Percentiles rank a stretch among this genome's conserved stretches.
Conservation (phyloP, 352 stramenopile genomes). For the Globisporangium apiculatum region DNA sequence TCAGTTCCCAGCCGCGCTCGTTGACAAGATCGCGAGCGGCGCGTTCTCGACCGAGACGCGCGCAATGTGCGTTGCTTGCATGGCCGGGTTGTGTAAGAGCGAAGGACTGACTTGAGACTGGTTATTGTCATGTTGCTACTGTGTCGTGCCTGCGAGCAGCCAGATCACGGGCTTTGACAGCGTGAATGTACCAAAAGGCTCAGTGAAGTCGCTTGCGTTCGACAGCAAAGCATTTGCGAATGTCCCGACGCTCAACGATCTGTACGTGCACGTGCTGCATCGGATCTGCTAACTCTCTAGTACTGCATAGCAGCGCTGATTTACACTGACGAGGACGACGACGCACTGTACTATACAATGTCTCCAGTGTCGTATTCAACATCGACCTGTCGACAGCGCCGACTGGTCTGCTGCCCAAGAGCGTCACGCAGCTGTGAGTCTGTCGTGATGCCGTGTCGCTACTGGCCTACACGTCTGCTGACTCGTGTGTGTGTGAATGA, state of each 20-base stretch:
- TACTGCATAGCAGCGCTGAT: not conserved
- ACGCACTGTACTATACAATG: too few relatives aligned
- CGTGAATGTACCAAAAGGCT: conserved; percentile 46
- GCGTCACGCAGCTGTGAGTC: conserved; percentile 29
- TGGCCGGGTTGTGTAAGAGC: too few relatives aligned
- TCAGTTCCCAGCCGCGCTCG: conserved; percentile 38
- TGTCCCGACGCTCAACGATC: conserved; percentile 23
- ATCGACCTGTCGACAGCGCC: conserved; percentile 43
- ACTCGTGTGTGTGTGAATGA: not conserved
- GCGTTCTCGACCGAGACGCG: conserved; percentile 33
- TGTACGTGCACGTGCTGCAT: conserved; percentile 26
- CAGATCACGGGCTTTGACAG: conserved; percentile 70
- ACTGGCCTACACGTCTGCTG: not conserved
- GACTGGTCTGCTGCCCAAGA: conserved; percentile 43
- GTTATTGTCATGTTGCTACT: not conserved
- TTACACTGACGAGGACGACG: too few relatives aligned
- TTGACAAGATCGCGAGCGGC: conserved; percentile 33
- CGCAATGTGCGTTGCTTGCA: conserved; percentile 31
- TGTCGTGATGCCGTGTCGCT: too few relatives aligned
- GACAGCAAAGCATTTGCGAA: conserved; percentile 36
- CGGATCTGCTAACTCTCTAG: not conserved
- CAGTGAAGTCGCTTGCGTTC: conserved; percentile 44
- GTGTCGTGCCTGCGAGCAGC: conserved; percentile 12
- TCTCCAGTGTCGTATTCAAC: conserved; percentile 43
- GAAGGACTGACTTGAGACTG: too few relatives aligned